These are phyloP conservation scores for Coniochaeta sp. DNA, from an alignment of 2,329 filamentous ascomycete genomes.

Conservation along the genomic window DNA sequence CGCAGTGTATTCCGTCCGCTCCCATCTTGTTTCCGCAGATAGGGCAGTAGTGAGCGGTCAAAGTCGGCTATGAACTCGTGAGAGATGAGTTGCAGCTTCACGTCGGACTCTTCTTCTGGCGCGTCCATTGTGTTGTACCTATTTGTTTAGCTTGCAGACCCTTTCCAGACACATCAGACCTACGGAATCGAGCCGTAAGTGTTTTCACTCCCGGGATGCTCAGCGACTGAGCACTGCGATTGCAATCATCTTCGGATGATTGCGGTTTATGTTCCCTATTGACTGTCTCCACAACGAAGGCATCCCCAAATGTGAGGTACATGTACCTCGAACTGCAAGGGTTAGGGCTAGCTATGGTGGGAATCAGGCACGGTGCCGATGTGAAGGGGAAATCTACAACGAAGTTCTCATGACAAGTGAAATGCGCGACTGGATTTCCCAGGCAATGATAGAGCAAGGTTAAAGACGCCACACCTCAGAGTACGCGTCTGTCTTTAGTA, in stretches of 20 bases:
- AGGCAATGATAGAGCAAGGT: no score
- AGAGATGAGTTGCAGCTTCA: constrained; percentile 55
- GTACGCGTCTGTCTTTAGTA: no score
- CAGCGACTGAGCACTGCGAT: neutral
- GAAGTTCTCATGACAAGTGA: no score
- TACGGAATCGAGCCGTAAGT: neutral
- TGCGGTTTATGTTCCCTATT: neutral
- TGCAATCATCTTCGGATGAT: neutral
- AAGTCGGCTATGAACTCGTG: constrained; percentile 52
- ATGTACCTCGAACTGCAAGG: no score
- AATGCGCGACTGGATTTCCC: no score
- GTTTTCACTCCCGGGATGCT: neutral
- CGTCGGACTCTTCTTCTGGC: constrained; percentile 50
- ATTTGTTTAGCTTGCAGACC: neutral
- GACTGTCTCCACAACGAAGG: neutral
- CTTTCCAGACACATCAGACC: neutral
- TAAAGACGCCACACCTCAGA: no score
- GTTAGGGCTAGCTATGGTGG: neutral
- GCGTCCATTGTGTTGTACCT: constrained; percentile 44
- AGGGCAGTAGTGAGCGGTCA: constrained; percentile 40
- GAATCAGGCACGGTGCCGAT: no score
- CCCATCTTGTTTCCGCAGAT: constrained; percentile 43
- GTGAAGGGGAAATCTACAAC: no score
- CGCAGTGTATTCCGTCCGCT: constrained; percentile 4
- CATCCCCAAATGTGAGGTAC: neutral